Evolutionary conservation across 2,329 filamentous ascomycete genomes (phyloP).

Genomic region (Monosporascus sp.): DNA sequence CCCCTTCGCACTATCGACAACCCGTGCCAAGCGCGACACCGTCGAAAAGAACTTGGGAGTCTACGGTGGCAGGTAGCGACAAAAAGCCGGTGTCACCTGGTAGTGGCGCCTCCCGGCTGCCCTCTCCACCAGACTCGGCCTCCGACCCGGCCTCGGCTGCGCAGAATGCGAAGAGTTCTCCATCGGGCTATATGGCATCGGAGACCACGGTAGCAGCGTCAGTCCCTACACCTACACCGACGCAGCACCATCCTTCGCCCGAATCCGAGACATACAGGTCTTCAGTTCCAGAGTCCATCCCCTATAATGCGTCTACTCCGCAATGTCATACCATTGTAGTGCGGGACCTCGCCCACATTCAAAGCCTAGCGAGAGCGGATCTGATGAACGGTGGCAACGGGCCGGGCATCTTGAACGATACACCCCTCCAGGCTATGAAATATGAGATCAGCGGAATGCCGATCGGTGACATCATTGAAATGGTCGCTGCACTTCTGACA

Average conservation of each 20-base stretch:
- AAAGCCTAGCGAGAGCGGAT: slow-evolving; percentile 79
- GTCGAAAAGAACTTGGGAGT: slow-evolving; percentile 26
- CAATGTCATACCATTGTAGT: slow-evolving; percentile 64
- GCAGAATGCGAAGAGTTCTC: slow-evolving; percentile 35
- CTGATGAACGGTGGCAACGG: slow-evolving; percentile 48
- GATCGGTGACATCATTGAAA: slow-evolving; percentile 94
- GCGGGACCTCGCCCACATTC: slow-evolving; percentile 84
- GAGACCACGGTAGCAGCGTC: slow-evolving; percentile 21
- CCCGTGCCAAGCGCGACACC: slow-evolving; percentile 18
- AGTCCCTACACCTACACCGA: slow-evolving; percentile 17
- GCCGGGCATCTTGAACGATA: slow-evolving; percentile 45
- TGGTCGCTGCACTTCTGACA: slow-evolving; percentile 92
- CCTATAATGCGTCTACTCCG: slow-evolving; percentile 31
- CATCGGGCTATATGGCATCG: slow-evolving; percentile 44
- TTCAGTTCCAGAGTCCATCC: slow-evolving; percentile 19
- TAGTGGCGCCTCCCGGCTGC: slow-evolving; percentile 43
- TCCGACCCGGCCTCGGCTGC: slow-evolving; percentile 35
- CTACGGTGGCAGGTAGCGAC: slow-evolving; percentile 15
- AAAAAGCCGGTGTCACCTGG: slow-evolving; percentile 25
- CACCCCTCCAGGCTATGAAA: slow-evolving; percentile 51
- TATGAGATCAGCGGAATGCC: slow-evolving; percentile 99
- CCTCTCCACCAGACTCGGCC: slow-evolving; percentile 47
- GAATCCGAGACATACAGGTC: slow-evolving; percentile 21
- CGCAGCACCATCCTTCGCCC: slow-evolving; percentile 25
- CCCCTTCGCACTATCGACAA: slow-evolving; percentile 17